Conservation (phyloP, 2,329 filamentous ascomycete genomes). For the Xylaria sp. region DNA sequence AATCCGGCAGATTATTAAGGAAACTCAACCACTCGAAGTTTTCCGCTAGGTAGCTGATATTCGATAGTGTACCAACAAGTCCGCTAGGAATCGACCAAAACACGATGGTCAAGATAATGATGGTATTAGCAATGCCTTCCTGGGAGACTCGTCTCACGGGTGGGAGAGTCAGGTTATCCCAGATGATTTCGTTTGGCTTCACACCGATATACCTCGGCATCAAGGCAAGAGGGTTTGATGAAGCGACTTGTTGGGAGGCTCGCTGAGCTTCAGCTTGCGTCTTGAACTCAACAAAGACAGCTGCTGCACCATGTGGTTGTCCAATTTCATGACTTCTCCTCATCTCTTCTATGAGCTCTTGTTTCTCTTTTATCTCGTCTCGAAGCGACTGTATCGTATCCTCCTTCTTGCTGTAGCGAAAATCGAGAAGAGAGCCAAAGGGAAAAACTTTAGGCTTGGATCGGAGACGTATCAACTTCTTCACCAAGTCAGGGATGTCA, state of each 20-base stretch:
- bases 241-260: slow-evolving; percentile 71
- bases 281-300: slow-evolving; percentile 93
- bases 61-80: slow-evolving; percentile 84
- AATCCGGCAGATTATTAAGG: slow-evolving; percentile 74
- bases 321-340: slow-evolving; percentile 44
- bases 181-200: slow-evolving; percentile 83
- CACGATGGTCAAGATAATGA: slow-evolving; percentile 78
- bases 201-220: slow-evolving; percentile 63
- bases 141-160: slow-evolving; percentile 45
- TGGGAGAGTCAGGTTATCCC: slow-evolving; percentile 75
- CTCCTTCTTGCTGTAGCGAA: slow-evolving; percentile 72
- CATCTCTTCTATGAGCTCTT: slow-evolving; percentile 54
- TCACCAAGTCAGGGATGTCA: slow-evolving; percentile 42
- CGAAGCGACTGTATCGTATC: slow-evolving; percentile 90
- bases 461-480: slow-evolving; percentile 43
- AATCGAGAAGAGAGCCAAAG: slow-evolving; percentile 45
- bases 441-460: slow-evolving; percentile 72
- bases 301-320: slow-evolving; percentile 58
- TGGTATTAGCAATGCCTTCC: slow-evolving; percentile 68
- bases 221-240: slow-evolving; percentile 42
- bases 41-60: slow-evolving; percentile 76
- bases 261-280: slow-evolving; percentile 84
- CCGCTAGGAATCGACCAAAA: slow-evolving; percentile 86
- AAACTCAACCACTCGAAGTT: slow-evolving; percentile 76
- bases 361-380: slow-evolving; percentile 64